Conservation (phyloP, 1,139 yeast species). For the Nakaseomyces uthaithaninus region DNA sequence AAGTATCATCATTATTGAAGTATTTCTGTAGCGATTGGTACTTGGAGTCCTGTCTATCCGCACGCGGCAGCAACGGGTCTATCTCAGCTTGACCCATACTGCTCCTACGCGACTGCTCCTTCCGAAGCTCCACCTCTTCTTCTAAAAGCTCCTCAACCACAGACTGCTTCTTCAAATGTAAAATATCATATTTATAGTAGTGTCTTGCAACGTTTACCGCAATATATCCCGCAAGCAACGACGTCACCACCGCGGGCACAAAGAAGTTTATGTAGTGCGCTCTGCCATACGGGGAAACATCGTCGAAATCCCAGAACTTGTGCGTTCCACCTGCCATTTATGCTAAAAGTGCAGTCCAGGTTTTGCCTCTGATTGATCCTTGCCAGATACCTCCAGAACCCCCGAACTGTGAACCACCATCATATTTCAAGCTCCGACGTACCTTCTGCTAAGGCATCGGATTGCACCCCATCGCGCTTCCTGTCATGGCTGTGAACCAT, state of each 20-base stretch:
- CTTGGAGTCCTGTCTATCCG: constrained; percentile 5
- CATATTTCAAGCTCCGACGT: too few species aligned
- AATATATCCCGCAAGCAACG: constrained; percentile 10
- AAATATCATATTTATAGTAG: constrained; percentile 14
- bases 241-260: constrained; percentile 13
- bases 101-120: neutral
- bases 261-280: constrained; percentile 17
- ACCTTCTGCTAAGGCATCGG: too few species aligned
- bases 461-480: too few species aligned
- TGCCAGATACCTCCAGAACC: too few species aligned
- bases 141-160: constrained; percentile 9
- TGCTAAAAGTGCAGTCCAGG: too few species aligned
- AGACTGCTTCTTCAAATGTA: constrained; percentile 10
- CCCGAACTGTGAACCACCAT: too few species aligned
- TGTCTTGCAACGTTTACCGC: constrained; percentile 10
- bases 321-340: too few species aligned
- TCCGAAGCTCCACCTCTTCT: constrained; percentile 6
- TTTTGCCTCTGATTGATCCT: too few species aligned
- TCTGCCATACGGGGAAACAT: constrained; percentile 23
- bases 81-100: constrained; percentile 9
- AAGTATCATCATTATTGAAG: constrained; percentile 8
- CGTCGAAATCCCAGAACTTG: constrained; percentile 23
- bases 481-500: too few species aligned
- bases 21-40: constrained; percentile 5
- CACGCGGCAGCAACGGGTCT: constrained; percentile 15